A percentile compares a stretch with the other conserved stretches of the same genome.
These are phyloP conservation scores for Solanum appendiculatum DNA, from an alignment of 257 asterid genomes.

Conservation along the genomic window DNA sequence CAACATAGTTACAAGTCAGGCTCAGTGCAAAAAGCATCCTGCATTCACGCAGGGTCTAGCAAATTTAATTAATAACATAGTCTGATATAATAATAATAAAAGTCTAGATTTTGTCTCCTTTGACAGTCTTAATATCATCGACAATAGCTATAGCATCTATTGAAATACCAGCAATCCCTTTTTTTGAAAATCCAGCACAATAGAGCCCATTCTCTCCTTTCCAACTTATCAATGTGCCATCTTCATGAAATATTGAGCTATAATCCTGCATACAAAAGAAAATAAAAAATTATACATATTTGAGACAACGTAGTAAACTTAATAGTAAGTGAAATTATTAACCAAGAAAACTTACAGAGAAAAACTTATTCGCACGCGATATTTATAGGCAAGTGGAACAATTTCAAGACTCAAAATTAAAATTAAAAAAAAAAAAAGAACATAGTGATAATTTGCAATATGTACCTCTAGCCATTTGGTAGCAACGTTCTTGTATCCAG, in stretches of 20 bases:
- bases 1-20: not conserved
- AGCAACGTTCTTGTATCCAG: slow-evolving; percentile 45
- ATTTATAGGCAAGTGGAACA: not conserved
- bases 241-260: not conserved
- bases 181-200: not conserved
- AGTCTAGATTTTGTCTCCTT: not conserved
- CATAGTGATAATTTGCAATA: not conserved
- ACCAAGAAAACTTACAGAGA: not conserved
- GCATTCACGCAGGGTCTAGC: no score
- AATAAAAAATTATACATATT: no score
- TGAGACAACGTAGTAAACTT: no score
- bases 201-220: not conserved
- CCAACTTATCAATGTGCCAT: not conserved
- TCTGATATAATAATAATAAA: not conserved
- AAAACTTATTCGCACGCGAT: not conserved
- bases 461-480: slow-evolving; percentile 33
- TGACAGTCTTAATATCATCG: not conserved
- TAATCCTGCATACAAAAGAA: no score
- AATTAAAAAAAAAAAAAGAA: not conserved
- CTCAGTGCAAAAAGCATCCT: no score
- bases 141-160: not conserved
- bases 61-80: not conserved
- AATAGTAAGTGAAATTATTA: no score
- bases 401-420: not conserved
- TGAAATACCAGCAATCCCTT: not conserved